Conservation (phyloP, 2,329 filamentous ascomycete species). For the Nemania bipapillata region DNA sequence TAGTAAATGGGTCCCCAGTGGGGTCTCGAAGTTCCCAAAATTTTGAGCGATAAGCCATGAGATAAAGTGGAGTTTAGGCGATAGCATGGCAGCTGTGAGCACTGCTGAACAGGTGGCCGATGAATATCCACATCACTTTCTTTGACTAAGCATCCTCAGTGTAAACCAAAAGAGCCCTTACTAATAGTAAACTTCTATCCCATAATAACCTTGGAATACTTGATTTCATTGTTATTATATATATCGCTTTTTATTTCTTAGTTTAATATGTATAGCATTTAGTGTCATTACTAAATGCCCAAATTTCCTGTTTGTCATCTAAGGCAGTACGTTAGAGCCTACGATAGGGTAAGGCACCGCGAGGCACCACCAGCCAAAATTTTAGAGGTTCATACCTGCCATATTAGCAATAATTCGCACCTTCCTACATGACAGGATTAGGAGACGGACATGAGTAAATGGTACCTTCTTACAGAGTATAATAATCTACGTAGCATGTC, state of each 20-base stretch:
- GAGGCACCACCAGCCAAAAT: too few species aligned
- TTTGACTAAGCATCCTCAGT: too few species aligned
- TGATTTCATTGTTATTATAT: not conserved
- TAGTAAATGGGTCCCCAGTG: conserved; percentile 2
- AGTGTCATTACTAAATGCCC: too few species aligned
- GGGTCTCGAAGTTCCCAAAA: conserved; percentile 26
- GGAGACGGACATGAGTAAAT: not conserved
- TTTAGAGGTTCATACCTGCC: too few species aligned
- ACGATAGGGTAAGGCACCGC: too few species aligned
- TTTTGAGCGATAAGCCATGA: conserved; percentile 34
- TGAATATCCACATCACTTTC: not conserved
- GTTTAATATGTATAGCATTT: too few species aligned
- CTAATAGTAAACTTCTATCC: too few species aligned
- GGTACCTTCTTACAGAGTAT: not conserved
- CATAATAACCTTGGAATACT: not conserved
- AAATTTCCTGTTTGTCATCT: too few species aligned
- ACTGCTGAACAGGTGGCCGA: not conserved
- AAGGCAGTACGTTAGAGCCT: too few species aligned
- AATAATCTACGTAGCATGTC: not conserved
- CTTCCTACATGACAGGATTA: not conserved
- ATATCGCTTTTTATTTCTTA: too few species aligned
- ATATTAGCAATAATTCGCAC: not conserved
- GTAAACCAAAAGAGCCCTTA: too few species aligned
- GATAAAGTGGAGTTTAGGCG: conserved; percentile 3
- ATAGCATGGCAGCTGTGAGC: conserved; percentile 20